Evolutionary conservation across 306 rosid genomes (phyloP).

Genomic region (Erythrophleum fordii): DNA sequence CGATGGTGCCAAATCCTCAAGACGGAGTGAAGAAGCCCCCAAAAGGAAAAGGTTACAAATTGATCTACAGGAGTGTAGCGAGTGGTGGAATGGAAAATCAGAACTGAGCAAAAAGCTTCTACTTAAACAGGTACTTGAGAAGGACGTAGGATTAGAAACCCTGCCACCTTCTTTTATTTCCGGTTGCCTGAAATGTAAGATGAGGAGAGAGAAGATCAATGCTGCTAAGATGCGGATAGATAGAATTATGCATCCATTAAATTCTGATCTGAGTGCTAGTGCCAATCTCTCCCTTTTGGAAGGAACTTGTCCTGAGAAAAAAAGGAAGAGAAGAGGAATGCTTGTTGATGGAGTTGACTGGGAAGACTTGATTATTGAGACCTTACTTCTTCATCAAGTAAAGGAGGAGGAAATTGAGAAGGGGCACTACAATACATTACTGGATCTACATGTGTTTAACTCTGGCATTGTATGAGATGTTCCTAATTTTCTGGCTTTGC

Average conservation of each 20-base stretch:
- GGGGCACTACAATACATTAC: constrained; percentile 71
- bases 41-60: constrained; percentile 32
- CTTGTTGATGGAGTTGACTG: too few relatives aligned
- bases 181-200: constrained; percentile 50
- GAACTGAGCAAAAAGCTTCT: constrained; percentile 74
- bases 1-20: constrained; percentile 27
- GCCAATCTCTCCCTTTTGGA: neutral
- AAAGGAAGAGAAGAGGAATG: too few relatives aligned
- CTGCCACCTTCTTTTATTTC: constrained; percentile 75
- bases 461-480: constrained; percentile 40
- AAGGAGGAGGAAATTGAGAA: constrained; percentile 84
- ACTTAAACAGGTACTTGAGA: constrained; percentile 59
- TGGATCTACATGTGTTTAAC: constrained; percentile 71
- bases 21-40: constrained; percentile 36
- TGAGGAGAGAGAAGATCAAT: constrained; percentile 63
- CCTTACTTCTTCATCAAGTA: too few relatives aligned
- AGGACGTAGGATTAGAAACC: constrained; percentile 71
- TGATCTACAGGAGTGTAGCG: constrained; percentile 46
- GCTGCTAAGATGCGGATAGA: constrained; percentile 71
- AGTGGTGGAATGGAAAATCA: too few relatives aligned
- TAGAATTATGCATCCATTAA: constrained; percentile 57
- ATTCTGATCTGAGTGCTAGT: constrained; percentile 22
- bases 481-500: constrained; percentile 6
- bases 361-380: too few relatives aligned
- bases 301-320: constrained; percentile 33